Evolutionary conservation across 2,329 filamentous ascomycete species (phyloP), one percentile per base, ranked within the genome.

Genomic region (Colletotrichum agaves): DNA sequence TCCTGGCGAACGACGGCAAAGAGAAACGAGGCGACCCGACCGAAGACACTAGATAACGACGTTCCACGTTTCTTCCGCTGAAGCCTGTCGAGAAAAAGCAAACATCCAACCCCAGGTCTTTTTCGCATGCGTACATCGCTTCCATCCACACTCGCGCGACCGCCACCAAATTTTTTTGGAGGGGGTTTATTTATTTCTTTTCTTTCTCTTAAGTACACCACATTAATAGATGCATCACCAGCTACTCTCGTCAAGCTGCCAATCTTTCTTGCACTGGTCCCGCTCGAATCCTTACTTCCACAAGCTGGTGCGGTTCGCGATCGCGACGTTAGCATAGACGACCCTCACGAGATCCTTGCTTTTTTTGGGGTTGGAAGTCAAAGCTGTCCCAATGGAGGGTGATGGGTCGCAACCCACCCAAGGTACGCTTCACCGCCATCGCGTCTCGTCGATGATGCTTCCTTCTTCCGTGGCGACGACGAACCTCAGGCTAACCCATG

Each of bases 371-470:
- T n/a, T n/a, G n/a, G n/a, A 37, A n/a, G n/a, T 53, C 33, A 50
- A 31, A 17, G 33, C 41, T 17, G 47, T 55, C 61, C 76, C 76
- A 79, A 82, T 82, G 80, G 80, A 82, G 70, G 79, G 77, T 71
- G 80, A 81, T 68, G 79, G 69, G 52, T 67, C 67, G 50, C 67
- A 82, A 75, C 78, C 78, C 62, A 82, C 80, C 64, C 80, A 82
- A 79, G 79, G 80, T 81, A 75, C 47, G 65, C 46, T 27, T 50
- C 46, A 7, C 46, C 6, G n/a, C 39, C 41, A 11, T 50, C 50
- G 21, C 39, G 39, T 12, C 27, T 56, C 33, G 17, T 56, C 15
- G 7, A 13, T 5, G 47, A 13, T 39, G 15, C 39, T 21, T n/a
- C 3, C 19, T 63, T 10, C 41, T 31, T 10, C 21, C 13, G 37